Conservation (phyloP, 75 land plant species). For the Selaginella moellendorffii region DNA sequence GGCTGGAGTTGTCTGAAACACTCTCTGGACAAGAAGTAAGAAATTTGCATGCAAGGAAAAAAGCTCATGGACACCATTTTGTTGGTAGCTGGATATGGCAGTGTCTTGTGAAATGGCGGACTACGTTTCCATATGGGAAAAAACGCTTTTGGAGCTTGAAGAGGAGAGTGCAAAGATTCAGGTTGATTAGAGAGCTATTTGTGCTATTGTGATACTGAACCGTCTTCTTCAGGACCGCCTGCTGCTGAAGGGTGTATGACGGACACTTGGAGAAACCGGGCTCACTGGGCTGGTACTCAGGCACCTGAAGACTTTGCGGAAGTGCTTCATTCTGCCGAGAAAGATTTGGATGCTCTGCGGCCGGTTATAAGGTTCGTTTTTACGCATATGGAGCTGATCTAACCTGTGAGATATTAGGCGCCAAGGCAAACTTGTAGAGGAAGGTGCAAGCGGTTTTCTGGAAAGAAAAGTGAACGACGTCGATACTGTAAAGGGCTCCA, state of each 20-base stretch:
- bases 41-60: background rate
- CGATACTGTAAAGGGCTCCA: background rate
- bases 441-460: constrained; percentile 93
- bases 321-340: constrained; percentile 47
- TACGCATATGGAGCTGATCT: background rate
- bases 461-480: constrained; percentile 28
- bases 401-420: constrained; percentile 24
- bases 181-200: no score
- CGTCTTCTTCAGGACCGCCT: constrained; percentile 63
- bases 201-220: no score
- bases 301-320: constrained; percentile 39
- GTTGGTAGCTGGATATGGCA: constrained; percentile 57
- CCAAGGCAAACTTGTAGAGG: constrained; percentile 79
- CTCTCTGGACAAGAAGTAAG: constrained; percentile 54
- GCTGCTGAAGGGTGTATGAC: constrained; percentile 70
- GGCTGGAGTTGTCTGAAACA: constrained; percentile 48
- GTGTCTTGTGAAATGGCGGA: constrained; percentile 61
- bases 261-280: constrained; percentile 84
- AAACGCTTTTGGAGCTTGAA: constrained; percentile 54
- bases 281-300: constrained; percentile 76
- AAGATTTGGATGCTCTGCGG: constrained; percentile 35
- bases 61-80: background rate
- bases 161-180: constrained; percentile 50
- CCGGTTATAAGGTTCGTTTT: constrained; percentile 35
- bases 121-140: constrained; percentile 53